Evolutionary conservation across 805 yeast genomes (phyloP).

Genomic region (Saccharomyces paradoxus): DNA sequence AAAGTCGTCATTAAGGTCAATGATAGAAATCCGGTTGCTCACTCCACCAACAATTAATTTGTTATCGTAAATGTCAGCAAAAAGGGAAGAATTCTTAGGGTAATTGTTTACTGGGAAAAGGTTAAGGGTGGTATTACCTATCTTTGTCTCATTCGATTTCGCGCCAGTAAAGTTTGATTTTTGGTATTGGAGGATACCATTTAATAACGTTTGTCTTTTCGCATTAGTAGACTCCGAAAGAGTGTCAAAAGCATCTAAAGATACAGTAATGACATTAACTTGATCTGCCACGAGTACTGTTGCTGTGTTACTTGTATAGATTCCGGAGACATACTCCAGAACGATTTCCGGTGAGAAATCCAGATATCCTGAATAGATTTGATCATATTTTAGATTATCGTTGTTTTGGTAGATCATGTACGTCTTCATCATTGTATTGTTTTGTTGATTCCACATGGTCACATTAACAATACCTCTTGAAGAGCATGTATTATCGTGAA

Average conservation of each 20-base stretch:
- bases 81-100: slow-evolving; percentile 17
- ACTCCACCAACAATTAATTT: slow-evolving; percentile 47
- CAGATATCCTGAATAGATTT: slow-evolving; percentile 61
- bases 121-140: slow-evolving; percentile 45
- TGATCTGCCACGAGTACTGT: slow-evolving; percentile 62
- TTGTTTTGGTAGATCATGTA: slow-evolving; percentile 69
- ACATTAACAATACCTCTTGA: slow-evolving; percentile 73
- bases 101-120: slow-evolving; percentile 30
- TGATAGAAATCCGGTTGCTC: slow-evolving; percentile 33
- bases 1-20: slow-evolving; percentile 22
- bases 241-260: slow-evolving; percentile 34
- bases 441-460: slow-evolving; percentile 39
- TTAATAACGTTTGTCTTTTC: slow-evolving; percentile 37
- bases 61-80: slow-evolving; percentile 29
- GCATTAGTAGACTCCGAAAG: slow-evolving; percentile 14
- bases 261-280: slow-evolving; percentile 41
- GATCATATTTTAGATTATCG: slow-evolving; percentile 70
- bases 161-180: slow-evolving; percentile 50
- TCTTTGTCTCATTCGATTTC: slow-evolving; percentile 21
- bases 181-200: slow-evolving; percentile 81
- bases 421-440: slow-evolving; percentile 34
- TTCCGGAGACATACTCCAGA: slow-evolving; percentile 32
- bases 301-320: slow-evolving; percentile 20
- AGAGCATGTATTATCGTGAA: slow-evolving; percentile 54
- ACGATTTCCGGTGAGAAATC: slow-evolving; percentile 41